A percentile compares a stretch with the other conserved stretches of the same genome.
These are phyloP conservation scores for Trichoderma endophyticum DNA, from an alignment of 2,329 filamentous ascomycete species.

Conservation along the genomic window DNA sequence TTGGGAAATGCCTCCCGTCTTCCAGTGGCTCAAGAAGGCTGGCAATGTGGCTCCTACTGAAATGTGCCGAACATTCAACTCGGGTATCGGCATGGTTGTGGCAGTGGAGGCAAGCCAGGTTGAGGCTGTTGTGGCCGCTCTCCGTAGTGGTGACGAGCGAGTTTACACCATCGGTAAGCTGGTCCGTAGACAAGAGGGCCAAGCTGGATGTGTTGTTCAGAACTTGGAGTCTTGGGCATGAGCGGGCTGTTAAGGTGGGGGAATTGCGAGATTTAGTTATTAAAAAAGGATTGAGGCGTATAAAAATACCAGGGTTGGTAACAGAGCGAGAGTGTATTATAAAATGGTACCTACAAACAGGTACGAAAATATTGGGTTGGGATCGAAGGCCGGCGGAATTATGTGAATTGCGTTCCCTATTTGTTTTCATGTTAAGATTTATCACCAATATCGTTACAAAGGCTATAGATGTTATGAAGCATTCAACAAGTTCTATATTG, in stretches of 20 bases:
- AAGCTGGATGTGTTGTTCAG: conserved; percentile 34
- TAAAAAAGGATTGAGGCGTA: neutral
- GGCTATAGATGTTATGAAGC: neutral
- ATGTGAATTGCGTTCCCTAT: neutral
- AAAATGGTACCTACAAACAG: neutral
- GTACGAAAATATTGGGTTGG: neutral
- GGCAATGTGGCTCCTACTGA: conserved; percentile 72
- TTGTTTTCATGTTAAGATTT: neutral
- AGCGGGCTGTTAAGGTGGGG: neutral
- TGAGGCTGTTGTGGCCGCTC: conserved; percentile 54
- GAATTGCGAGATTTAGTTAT: neutral
- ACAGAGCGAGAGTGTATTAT: neutral
- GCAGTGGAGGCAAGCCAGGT: conserved; percentile 68
- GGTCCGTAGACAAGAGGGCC: conserved; percentile 49
- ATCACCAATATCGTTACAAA: neutral
- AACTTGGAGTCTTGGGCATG: conserved; percentile 35
- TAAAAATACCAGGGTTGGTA: neutral
- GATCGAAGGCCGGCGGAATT: neutral
- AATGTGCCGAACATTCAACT: conserved; percentile 93
- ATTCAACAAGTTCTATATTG: neutral
- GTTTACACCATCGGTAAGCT: conserved; percentile 75
- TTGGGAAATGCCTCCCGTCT: conserved; percentile 76
- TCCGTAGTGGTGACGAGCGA: conserved; percentile 63
- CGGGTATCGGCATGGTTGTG: conserved; percentile 89
- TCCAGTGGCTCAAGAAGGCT: conserved; percentile 76